These are phyloP conservation scores for Trypanosoma mega DNA, from an alignment of 208 protist species.

Conservation along the genomic window DNA sequence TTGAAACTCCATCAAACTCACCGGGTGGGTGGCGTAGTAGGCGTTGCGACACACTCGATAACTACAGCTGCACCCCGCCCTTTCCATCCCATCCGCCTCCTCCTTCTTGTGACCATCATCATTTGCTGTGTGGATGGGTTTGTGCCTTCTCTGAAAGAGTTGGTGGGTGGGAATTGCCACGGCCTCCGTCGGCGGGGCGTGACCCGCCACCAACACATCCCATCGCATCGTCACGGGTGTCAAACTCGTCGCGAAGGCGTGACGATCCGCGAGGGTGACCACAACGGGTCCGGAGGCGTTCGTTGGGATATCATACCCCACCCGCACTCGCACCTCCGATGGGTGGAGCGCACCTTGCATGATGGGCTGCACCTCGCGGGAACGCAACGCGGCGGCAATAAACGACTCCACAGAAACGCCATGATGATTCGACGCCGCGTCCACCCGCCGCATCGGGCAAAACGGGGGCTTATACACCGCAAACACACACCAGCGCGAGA, in stretches of 20 bases:
- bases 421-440: constrained; percentile 75
- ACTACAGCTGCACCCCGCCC: constrained; percentile 24
- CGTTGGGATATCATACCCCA: constrained; percentile 69
- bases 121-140: background rate
- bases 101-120: background rate
- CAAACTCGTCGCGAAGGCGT: constrained; percentile 46
- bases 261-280: constrained; percentile 50
- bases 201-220: constrained; percentile 75
- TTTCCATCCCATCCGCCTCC: background rate
- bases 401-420: constrained; percentile 82
- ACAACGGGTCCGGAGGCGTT: constrained; percentile 79
- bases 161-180: constrained; percentile 18
- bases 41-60: constrained; percentile 66
- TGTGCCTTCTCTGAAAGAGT: too few relatives aligned
- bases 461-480: constrained; percentile 89
- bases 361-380: constrained; percentile 42
- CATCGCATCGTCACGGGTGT: constrained; percentile 58
- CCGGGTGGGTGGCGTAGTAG: constrained; percentile 82
- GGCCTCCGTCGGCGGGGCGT: constrained; percentile 42
- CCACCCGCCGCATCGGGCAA: constrained; percentile 78
- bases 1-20: constrained; percentile 67
- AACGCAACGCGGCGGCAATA: constrained; percentile 59
- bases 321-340: constrained; percentile 51
- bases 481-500: constrained; percentile 57
- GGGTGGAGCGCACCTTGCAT: constrained; percentile 29